phyloP scores from a whole-genome alignment of 2,329 filamentous ascomycete genomes.

The Westerdykella aurantiaca region DNA sequence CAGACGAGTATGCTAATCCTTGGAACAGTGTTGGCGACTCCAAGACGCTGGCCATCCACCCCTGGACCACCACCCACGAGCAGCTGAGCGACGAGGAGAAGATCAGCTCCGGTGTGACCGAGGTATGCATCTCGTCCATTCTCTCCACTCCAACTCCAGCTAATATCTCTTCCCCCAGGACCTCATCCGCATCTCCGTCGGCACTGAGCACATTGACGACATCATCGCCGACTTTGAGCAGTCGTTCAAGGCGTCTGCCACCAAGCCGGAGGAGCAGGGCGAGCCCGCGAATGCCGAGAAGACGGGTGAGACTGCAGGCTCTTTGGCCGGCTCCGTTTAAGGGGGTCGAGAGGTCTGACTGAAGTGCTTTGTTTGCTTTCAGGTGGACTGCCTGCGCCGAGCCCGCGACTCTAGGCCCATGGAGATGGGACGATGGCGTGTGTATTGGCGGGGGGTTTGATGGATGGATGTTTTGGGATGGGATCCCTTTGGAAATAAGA shows the following conservation, averaged over 20 bases:
- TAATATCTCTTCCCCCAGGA: conserved; percentile 50
- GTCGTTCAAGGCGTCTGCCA: conserved; percentile 61
- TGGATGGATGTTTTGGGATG: no score
- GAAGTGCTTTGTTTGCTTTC: no score
- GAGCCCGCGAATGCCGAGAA: conserved; percentile 28
- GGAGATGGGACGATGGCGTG: no score
- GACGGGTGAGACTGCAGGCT: conserved; percentile 22
- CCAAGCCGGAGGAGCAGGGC: conserved; percentile 38
- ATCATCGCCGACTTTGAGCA: conserved; percentile 95
- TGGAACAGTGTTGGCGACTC: conserved; percentile 69
- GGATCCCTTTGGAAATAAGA: no score
- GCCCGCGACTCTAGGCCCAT: no score
- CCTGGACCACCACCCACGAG: conserved; percentile 92
- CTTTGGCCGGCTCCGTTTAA: conserved; percentile 28
- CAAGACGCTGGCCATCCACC: conserved; percentile 92
- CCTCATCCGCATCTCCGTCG: conserved; percentile 89
- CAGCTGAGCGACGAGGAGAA: conserved; percentile 82
- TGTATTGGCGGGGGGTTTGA: no score
- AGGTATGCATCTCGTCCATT: conserved; percentile 42
- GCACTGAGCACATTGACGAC: conserved; percentile 94
- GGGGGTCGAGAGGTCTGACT: background rate
- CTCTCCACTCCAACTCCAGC: background rate
- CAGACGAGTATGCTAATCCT: background rate
- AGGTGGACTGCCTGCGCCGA: no score
- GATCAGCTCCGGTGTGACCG: conserved; percentile 72